phyloP scores from a whole-genome alignment of 164 flowering plant species.

The Echeveria elegans region DNA sequence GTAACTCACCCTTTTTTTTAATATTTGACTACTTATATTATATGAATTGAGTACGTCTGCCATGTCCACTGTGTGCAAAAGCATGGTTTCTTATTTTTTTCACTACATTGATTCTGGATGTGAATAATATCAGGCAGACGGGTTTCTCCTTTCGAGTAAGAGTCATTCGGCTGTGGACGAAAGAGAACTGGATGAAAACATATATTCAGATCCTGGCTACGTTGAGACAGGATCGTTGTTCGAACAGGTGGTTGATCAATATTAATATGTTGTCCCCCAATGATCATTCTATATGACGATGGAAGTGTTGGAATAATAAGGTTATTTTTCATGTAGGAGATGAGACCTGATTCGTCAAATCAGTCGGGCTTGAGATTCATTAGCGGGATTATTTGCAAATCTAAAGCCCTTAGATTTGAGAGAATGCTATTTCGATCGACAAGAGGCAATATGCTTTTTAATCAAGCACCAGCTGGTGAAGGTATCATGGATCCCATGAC shows the following conservation, averaged over 20 bases:
- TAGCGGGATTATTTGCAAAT: constrained; percentile 73
- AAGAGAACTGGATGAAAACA: constrained; percentile 9
- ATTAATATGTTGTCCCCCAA: not conserved
- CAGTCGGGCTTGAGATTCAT: constrained; percentile 69
- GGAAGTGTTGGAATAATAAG: not conserved
- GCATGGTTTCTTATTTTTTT: constrained; percentile 20
- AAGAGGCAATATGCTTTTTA: constrained; percentile 77
- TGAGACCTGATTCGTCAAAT: constrained; percentile 52
- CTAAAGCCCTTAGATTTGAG: constrained; percentile 75
- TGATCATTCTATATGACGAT: not conserved
- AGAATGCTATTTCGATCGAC: constrained; percentile 88
- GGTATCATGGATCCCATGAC: constrained; percentile 72
- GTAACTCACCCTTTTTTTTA: not conserved
- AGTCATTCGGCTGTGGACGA: constrained; percentile 3
- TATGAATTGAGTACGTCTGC: constrained; percentile 50
- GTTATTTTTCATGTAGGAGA: constrained; percentile 32
- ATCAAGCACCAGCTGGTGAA: constrained; percentile 47
- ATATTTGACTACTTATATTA: constrained; percentile 66
- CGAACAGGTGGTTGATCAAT: constrained; percentile 6
- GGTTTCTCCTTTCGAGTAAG: constrained; percentile 9
- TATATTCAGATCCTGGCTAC: not conserved
- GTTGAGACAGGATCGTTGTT: constrained; percentile 6
- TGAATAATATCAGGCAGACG: not conserved
- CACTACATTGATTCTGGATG: not conserved
- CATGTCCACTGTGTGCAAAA: not conserved